Evolutionary conservation across 345 rosid genomes (phyloP).

Genomic region (Salix koriyanagi): DNA sequence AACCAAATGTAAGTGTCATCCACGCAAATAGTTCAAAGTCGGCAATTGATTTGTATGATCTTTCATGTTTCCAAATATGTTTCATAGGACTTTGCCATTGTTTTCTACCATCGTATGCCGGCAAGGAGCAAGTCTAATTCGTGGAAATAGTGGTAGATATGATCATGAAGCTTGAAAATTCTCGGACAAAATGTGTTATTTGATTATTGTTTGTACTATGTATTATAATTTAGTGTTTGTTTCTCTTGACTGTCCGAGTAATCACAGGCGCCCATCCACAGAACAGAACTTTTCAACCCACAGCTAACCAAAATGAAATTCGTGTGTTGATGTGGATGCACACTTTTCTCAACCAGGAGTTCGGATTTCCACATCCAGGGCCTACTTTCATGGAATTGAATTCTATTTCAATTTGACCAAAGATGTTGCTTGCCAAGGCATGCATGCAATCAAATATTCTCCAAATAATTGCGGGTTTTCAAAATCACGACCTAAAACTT

Average conservation of each 20-base stretch:
- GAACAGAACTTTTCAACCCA: background rate
- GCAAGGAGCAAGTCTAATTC: background rate
- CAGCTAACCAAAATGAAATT: background rate
- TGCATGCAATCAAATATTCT: background rate
- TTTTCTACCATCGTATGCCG: background rate
- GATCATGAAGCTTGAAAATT: background rate
- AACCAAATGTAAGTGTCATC: background rate
- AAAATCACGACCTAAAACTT: background rate
- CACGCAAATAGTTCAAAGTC: background rate
- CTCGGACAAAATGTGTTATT: background rate
- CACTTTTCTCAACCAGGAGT: background rate
- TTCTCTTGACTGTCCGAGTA: background rate
- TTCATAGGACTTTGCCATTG: background rate
- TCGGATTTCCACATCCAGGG: background rate
- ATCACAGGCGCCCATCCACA: no score
- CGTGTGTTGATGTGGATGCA: background rate
- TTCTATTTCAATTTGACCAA: constrained; percentile 1
- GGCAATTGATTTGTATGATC: background rate
- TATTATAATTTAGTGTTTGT: background rate
- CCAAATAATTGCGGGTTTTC: background rate
- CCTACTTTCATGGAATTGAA: background rate
- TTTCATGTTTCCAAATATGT: background rate
- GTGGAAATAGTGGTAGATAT: background rate
- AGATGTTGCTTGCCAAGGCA: background rate
- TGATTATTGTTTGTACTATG: background rate